These are phyloP conservation scores for Ceriops zippeliana DNA, from an alignment of 345 rosid species.

Conservation along the genomic window DNA sequence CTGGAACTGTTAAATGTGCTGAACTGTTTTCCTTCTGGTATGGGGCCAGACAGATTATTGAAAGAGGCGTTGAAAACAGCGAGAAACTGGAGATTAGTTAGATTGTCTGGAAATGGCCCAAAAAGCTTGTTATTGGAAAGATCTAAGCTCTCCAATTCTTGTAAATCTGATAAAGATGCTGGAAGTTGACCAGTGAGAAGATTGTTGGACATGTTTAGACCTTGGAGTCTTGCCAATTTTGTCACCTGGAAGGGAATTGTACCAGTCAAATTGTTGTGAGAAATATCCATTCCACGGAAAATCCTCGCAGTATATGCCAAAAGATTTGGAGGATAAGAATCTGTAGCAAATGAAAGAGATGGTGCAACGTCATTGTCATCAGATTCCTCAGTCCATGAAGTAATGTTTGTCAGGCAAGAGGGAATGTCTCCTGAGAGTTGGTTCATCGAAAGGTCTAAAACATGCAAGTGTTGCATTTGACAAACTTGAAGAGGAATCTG, in stretches of 20 bases:
- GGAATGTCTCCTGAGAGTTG: slow-evolving; percentile 20
- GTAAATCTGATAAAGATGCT: not conserved
- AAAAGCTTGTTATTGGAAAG: slow-evolving; percentile 15
- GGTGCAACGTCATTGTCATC: not conserved
- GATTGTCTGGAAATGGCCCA: slow-evolving; percentile 1
- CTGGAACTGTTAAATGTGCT: not conserved
- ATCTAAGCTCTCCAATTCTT: not conserved
- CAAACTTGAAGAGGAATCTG: slow-evolving; percentile 4
- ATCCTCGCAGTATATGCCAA: not conserved
- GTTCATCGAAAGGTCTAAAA: slow-evolving; percentile 15
- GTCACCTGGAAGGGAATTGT: slow-evolving; percentile 10
- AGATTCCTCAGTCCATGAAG: not conserved
- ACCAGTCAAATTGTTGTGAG: slow-evolving; percentile 15
- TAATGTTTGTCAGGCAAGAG: slow-evolving; percentile 10
- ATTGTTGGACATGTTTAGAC: slow-evolving; percentile 11
- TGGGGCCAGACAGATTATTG: slow-evolving; percentile 18
- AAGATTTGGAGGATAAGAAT: not conserved
- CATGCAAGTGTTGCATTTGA: slow-evolving; percentile 3
- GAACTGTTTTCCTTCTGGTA: slow-evolving; percentile 2
- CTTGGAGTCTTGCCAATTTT: not conserved
- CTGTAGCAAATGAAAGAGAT: not conserved
- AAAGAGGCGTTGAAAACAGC: not conserved
- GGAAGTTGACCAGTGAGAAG: slow-evolving; percentile 19
- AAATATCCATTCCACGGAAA: slow-evolving; percentile 10
- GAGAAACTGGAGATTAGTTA: not conserved